Evolutionary conservation across 1,284 basidiomycete genomes (phyloP).

Genomic region (Microstroma glucosiphilum): DNA sequence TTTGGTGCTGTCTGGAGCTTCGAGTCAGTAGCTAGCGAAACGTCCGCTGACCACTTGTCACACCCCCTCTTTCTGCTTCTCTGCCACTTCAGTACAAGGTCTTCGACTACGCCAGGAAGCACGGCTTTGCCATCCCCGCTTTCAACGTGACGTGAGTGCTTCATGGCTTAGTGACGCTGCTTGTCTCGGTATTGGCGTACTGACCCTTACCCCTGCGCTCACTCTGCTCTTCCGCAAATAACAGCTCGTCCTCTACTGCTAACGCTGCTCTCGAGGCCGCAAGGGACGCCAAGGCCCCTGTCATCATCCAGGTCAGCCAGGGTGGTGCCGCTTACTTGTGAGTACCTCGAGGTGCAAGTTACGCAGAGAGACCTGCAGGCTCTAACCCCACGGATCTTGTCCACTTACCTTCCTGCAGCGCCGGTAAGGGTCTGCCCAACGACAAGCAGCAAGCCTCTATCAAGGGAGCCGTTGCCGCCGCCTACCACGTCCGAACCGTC

Average conservation of each 20-base stretch:
- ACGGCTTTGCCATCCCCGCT: slow-evolving; percentile 47
- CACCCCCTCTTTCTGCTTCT: background rate
- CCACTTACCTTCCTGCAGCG: slow-evolving; percentile 44
- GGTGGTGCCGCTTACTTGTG: slow-evolving; percentile 87
- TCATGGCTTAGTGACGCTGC: background rate
- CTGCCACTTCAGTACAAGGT: slow-evolving; percentile 7
- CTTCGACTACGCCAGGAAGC: slow-evolving; percentile 31
- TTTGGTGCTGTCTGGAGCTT: too few species aligned
- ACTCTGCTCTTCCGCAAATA: background rate
- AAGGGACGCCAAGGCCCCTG: slow-evolving; percentile 82
- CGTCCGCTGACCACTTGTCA: background rate
- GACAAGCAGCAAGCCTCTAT: slow-evolving; percentile 96
- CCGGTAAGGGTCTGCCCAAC: slow-evolving; percentile 92
- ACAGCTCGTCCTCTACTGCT: slow-evolving; percentile 32
- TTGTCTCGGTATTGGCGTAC: slow-evolving; percentile 6
- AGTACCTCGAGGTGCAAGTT: too few species aligned
- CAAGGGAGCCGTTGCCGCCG: slow-evolving; percentile 82
- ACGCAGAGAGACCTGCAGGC: too few species aligned
- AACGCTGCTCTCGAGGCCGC: slow-evolving; percentile 50
- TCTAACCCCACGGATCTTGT: slow-evolving; percentile 54
- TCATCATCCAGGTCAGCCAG: slow-evolving; percentile 96
- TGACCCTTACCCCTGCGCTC: background rate
- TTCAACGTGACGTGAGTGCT: slow-evolving; percentile 46
- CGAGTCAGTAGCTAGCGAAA: too few species aligned
- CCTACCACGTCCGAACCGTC: slow-evolving; percentile 76